These are phyloP conservation scores for Juglanconis oblonga DNA, from an alignment of 2,329 filamentous ascomycete genomes.

Conservation along the genomic window DNA sequence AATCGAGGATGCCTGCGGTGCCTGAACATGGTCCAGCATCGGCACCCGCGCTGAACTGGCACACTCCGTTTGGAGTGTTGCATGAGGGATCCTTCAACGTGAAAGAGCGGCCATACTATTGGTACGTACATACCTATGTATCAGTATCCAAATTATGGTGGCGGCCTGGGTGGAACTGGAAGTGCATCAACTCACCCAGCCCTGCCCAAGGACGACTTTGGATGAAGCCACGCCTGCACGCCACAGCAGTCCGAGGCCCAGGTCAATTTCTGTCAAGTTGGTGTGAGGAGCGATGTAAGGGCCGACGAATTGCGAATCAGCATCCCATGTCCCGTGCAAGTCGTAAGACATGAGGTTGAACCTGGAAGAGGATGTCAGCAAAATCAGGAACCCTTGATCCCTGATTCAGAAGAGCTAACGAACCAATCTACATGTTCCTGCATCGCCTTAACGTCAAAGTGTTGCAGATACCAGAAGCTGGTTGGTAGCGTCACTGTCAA, in stretches of 20 bases:
- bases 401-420: too few species aligned
- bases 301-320: background rate
- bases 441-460: slow-evolving; percentile 23
- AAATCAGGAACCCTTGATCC: too few species aligned
- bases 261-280: background rate
- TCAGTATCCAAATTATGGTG: too few species aligned
- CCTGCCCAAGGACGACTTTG: background rate
- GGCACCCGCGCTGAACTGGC: background rate
- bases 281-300: slow-evolving; percentile 3
- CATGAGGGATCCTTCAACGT: background rate
- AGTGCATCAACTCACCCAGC: background rate
- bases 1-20: background rate
- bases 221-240: background rate
- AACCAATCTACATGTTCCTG: background rate
- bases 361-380: background rate
- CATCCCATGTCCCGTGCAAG: background rate
- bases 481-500: slow-evolving; percentile 15
- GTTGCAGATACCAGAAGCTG: slow-evolving; percentile 27
- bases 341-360: slow-evolving; percentile 2
- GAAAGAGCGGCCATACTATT: background rate
- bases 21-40: background rate
- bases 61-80: background rate
- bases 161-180: too few species aligned
- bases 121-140: too few species aligned
- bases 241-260: slow-evolving; percentile 6